Evolutionary conservation across 768 basidiomycete species (phyloP).

Genomic region (Neoboletus magnificus): DNA sequence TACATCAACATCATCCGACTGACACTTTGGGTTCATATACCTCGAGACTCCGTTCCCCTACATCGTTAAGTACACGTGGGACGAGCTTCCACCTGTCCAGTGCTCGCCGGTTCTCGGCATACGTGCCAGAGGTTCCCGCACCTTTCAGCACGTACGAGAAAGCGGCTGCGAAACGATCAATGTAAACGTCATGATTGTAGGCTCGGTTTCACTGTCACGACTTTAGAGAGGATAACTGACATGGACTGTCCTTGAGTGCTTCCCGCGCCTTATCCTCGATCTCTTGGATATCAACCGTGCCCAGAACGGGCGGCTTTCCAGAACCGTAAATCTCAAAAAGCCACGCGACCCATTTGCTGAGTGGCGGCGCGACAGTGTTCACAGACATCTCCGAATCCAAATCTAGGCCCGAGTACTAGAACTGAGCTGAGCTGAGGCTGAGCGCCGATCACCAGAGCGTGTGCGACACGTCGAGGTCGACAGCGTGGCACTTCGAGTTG

Average conservation of each 20-base stretch:
- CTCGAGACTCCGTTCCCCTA: conserved; percentile 44
- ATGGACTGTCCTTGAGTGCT: conserved; percentile 52
- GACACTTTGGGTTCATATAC: conserved; percentile 31
- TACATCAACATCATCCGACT: neutral
- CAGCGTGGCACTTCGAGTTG: neutral
- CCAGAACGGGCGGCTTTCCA: conserved; percentile 34
- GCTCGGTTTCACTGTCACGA: neutral
- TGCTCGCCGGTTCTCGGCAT: conserved; percentile 58
- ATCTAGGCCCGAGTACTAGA: too few species aligned
- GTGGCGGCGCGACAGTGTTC: conserved; percentile 20
- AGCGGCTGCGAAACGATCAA: conserved; percentile 38
- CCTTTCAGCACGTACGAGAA: conserved; percentile 69
- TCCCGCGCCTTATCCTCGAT: conserved; percentile 63
- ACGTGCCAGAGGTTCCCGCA: conserved; percentile 65
- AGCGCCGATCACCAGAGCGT: neutral
- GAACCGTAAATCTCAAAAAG: conserved; percentile 20
- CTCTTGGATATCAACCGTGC: conserved; percentile 60
- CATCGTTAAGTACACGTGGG: conserved; percentile 54
- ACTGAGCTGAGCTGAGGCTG: neutral
- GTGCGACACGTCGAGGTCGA: neutral
- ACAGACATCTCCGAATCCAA: conserved; percentile 11
- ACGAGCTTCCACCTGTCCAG: conserved; percentile 55
- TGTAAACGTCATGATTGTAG: neutral
- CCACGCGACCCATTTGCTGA: conserved; percentile 22
- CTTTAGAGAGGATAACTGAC: conserved; percentile 30